Base-by-base conservation (phyloP, 306 rosid genomes). In the Begonia fuchsioides region DNA sequence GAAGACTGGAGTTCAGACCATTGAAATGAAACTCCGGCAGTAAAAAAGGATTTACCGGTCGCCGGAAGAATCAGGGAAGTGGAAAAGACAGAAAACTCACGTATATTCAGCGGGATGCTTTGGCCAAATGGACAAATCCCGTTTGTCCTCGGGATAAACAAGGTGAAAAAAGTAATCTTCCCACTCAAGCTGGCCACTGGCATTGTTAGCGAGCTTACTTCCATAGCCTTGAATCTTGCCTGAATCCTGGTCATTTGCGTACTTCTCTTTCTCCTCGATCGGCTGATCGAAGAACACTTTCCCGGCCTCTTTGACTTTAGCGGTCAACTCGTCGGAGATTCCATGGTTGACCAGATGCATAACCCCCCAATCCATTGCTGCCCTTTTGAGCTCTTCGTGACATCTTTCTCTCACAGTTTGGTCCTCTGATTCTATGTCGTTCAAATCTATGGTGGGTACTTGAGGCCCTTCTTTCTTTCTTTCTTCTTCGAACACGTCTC, bases 161-260 rank as follows among this genome's bases (percentile, higher is more conserved):
- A n/a, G n/a, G n/a, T n/a, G n/a, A n/a, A n/a, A n/a, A n/a, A n/a
- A n/a, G n/a, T n/a, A n/a, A n/a, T n/a, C n/a, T n/a, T n/a, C n/a
- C n/a, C n/a, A 82, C 56, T 86, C 96, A 3, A 81, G 86, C 49
- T 65, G 81, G 0, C 96, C 96, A 32, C 83, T 64, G 0, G 77
- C 75, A 57, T 69, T 82, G 53, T 86, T 86, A 0, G 96, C 93
- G 0, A 86, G 74, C 57, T 86, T 86, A 76, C 96, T 86, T 12
- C 96, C 96, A n/a, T 86, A 86, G 8, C 96, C 96, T 60, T 86
- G 93, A 54, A 86, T 66, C 39, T 69, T 72, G 0, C 90, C 88
- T 0, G 65, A 20, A 0, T 5, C 68, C n/a, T n/a, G n/a, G n/a
- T n/a, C n/a, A n/a, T n/a, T n/a, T n/a, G n/a, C n/a, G n/a, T n/a